Conservation (phyloP, 257 asterid species). For the Solanum dulcamara region DNA sequence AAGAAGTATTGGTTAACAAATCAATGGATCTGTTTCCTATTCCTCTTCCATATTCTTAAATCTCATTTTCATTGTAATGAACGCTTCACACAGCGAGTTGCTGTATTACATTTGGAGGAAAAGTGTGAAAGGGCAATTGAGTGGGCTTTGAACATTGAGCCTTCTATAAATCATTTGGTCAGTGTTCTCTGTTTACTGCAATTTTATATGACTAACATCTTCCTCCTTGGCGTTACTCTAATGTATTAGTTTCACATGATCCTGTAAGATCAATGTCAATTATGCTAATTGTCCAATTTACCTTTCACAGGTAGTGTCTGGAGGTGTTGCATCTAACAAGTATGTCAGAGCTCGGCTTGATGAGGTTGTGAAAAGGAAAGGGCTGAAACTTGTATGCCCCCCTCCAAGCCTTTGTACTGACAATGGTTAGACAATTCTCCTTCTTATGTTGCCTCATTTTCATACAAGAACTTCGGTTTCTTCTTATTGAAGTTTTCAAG, state of each 20-base stretch:
- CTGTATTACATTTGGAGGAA: slow-evolving; percentile 84
- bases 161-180: slow-evolving; percentile 74
- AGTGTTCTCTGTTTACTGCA: slow-evolving; percentile 8
- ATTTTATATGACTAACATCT: not conserved
- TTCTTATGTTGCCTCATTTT: not conserved
- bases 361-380: slow-evolving; percentile 43
- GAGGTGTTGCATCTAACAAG: slow-evolving; percentile 95
- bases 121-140: slow-evolving; percentile 83
- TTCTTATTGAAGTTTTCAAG: not conserved
- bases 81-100: slow-evolving; percentile 54
- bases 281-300: not conserved
- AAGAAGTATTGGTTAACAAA: not conserved
- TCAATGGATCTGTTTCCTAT: not conserved
- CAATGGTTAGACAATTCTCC: slow-evolving; percentile 43
- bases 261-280: not conserved
- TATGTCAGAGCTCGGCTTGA: slow-evolving; percentile 64
- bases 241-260: not conserved
- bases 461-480: not conserved
- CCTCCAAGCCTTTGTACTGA: slow-evolving; percentile 96
- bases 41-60: not conserved
- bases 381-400: slow-evolving; percentile 81
- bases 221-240: not conserved
- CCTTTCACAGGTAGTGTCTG: slow-evolving; percentile 75
- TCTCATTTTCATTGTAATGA: not conserved
- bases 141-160: slow-evolving; percentile 80